Conservation (phyloP, 2,329 filamentous ascomycete species). For the Fusarium musae region DNA sequence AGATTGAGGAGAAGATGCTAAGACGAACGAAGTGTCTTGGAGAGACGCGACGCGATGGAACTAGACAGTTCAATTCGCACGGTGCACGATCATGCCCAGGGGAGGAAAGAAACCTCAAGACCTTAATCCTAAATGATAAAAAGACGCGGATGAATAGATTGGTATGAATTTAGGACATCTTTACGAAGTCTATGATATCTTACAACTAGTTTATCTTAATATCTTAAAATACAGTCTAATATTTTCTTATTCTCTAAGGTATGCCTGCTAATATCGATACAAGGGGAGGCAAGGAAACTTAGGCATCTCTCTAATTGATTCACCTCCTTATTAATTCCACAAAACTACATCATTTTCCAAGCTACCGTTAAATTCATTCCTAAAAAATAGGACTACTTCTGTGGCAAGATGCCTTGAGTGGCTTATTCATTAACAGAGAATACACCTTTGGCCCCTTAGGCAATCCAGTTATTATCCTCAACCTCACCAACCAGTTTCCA, state of each 20-base stretch:
- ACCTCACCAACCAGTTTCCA: slow-evolving; percentile 36
- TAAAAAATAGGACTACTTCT: neutral
- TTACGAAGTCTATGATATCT: neutral
- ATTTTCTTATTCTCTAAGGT: neutral
- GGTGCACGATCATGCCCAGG: neutral
- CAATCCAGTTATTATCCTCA: slow-evolving; percentile 35
- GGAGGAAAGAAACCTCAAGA: neutral
- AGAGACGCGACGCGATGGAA: slow-evolving; percentile 26
- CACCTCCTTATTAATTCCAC: neutral
- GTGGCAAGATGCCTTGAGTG: neutral
- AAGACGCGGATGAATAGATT: neutral
- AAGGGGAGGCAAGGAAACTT: neutral
- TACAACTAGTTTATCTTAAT: neutral
- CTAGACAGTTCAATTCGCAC: slow-evolving; percentile 7
- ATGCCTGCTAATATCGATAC: neutral
- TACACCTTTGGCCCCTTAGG: neutral
- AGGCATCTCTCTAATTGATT: neutral
- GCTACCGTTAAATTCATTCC: neutral
- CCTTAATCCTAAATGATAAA: neutral
- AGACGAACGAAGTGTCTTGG: neutral
- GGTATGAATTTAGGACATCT: neutral
- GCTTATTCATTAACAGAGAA: neutral
- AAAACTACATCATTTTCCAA: neutral
- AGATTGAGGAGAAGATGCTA: slow-evolving; percentile 6
- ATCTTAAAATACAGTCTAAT: neutral